Conservation (phyloP, 352 stramenopile species). For the Aphanomyces astaci region DNA sequence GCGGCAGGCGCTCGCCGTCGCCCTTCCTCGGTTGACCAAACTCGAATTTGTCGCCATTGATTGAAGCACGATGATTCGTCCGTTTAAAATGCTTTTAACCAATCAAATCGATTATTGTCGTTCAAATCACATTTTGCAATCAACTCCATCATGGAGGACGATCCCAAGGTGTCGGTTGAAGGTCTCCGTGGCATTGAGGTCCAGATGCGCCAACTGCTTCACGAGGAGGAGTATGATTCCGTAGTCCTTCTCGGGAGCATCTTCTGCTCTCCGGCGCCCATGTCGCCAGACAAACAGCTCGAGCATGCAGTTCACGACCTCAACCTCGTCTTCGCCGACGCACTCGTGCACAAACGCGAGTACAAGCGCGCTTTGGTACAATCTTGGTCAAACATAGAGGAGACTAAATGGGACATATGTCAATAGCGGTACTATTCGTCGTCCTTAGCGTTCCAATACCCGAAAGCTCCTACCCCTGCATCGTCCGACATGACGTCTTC, state of each 20-base stretch:
- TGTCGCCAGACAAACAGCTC: neutral
- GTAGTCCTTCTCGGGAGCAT: slow-evolving; percentile 1
- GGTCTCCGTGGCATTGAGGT: neutral
- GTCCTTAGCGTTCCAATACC: slow-evolving; percentile 24
- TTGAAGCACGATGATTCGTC: neutral
- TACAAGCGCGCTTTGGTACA: slow-evolving; percentile 62
- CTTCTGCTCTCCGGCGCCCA: neutral
- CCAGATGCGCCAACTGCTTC: slow-evolving; percentile 7
- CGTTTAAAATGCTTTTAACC: neutral
- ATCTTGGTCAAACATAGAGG: neutral
- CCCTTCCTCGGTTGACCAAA: neutral
- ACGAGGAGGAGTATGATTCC: slow-evolving; percentile 3
- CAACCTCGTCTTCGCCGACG: slow-evolving; percentile 34
- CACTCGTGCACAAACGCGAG: slow-evolving; percentile 57
- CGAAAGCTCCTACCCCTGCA: slow-evolving; percentile 20
- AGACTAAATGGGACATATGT: neutral
- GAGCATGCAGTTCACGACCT: neutral
- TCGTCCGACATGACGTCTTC: slow-evolving; percentile 26
- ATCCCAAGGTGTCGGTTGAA: neutral
- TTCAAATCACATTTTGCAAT: too few relatives aligned
- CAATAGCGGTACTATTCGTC: slow-evolving; percentile 44
- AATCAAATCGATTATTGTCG: neutral
- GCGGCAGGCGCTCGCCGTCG: neutral
- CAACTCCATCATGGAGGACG: neutral
- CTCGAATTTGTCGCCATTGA: neutral